Percentiles rank a stretch among this genome's conserved stretches.
Conservation (phyloP, 331 rosid species). For the Saraca asoca region DNA sequence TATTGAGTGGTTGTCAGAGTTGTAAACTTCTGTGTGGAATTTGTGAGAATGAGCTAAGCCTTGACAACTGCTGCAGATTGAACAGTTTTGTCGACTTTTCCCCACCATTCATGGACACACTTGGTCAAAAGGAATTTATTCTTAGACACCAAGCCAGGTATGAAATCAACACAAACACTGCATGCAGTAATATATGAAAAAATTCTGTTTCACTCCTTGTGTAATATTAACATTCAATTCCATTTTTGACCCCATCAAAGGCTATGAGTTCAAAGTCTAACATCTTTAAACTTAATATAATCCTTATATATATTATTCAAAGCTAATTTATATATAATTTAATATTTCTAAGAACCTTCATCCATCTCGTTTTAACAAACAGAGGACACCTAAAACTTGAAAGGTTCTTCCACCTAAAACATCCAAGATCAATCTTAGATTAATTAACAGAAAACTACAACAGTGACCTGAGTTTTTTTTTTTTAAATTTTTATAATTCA, state of each 20-base stretch:
- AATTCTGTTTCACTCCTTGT: no score
- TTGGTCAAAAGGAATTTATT: conserved; percentile 17
- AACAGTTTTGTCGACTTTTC: conserved; percentile 27
- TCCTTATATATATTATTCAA: no score
- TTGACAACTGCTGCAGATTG: conserved; percentile 11
- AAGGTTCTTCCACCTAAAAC: no score
- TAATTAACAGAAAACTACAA: not conserved
- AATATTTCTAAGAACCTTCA: no score
- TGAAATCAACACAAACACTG: conserved; percentile 7
- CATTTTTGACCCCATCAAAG: no score
- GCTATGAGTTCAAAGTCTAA: no score
- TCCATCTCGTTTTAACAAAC: no score
- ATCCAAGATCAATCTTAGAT: not conserved
- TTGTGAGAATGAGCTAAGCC: conserved; percentile 25
- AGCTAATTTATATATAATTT: no score
- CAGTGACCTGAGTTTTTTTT: not conserved
- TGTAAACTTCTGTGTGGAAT: conserved; percentile 21
- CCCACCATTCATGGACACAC: conserved; percentile 38
- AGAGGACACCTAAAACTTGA: no score
- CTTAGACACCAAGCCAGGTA: not conserved
- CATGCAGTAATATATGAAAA: no score
- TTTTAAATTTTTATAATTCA: conserved; percentile 3
- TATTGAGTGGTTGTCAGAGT: not conserved
- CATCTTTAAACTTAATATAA: no score
- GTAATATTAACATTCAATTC: no score